These are phyloP conservation scores for Phytophthora multivora DNA, from an alignment of 352 stramenopile species.

Conservation along the genomic window DNA sequence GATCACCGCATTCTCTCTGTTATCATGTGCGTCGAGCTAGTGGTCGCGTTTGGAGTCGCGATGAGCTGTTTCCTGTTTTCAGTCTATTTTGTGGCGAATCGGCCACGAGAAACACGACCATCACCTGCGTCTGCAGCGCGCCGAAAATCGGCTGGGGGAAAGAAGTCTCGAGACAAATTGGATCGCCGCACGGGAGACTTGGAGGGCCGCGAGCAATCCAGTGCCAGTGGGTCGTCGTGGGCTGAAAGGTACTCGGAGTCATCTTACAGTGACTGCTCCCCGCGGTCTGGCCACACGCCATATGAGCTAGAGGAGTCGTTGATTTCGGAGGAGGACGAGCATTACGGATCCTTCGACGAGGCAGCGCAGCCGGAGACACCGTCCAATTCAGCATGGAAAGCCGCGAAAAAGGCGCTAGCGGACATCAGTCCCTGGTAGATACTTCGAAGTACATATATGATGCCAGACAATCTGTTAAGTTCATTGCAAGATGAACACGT, in stretches of 20 bases:
- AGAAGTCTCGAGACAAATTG: conserved; percentile 23
- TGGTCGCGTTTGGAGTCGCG: conserved; percentile 82
- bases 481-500: conserved; percentile 17
- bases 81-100: conserved; percentile 89
- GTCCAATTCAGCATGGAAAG: conserved; percentile 45
- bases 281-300: conserved; percentile 22
- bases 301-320: conserved; percentile 77
- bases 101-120: conserved; percentile 48
- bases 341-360: conserved; percentile 72
- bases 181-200: conserved; percentile 28
- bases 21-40: conserved; percentile 87
- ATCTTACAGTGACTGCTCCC: conserved; percentile 43
- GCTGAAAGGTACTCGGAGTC: conserved; percentile 34
- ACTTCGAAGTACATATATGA: no score
- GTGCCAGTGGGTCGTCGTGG: conserved; percentile 28
- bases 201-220: conserved; percentile 21
- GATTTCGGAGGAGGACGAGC: conserved; percentile 69
- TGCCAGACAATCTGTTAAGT: neutral
- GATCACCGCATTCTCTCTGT: conserved; percentile 83
- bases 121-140: conserved; percentile 25
- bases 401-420: conserved; percentile 57
- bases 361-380: conserved; percentile 20
- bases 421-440: conserved; percentile 78
- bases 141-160: conserved; percentile 24
- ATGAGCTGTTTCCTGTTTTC: conserved; percentile 86